Evolutionary conservation across 352 stramenopile genomes (phyloP).

Genomic region (Phytophthora aleatoria): DNA sequence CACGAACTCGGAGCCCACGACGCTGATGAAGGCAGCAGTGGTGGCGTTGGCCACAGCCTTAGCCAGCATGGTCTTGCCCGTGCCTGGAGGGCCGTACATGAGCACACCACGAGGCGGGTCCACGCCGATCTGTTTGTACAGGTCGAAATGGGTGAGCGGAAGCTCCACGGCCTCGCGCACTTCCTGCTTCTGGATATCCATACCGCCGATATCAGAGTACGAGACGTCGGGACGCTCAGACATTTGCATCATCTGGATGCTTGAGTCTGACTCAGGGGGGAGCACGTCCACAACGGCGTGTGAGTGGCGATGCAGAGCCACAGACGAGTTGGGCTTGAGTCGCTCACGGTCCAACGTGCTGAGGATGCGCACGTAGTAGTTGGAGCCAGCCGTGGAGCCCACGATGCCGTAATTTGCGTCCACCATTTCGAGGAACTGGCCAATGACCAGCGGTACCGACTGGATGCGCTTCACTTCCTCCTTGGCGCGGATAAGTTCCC

Average conservation of each 20-base stretch:
- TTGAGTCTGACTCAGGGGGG: conserved; percentile 98
- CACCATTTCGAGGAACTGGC: conserved; percentile 99
- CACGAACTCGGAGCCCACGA: conserved; percentile 99
- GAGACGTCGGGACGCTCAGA: conserved; percentile 97
- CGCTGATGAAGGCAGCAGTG: conserved; percentile 98
- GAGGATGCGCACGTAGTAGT: conserved; percentile 99
- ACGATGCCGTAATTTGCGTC: conserved; percentile 99
- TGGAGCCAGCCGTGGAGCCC: conserved; percentile 96
- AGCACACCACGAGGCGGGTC: conserved; percentile 98
- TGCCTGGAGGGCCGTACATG: conserved; percentile 96
- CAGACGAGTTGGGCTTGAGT: conserved; percentile 99
- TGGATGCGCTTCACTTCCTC: conserved; percentile 99
- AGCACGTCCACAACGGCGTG: conserved; percentile 99
- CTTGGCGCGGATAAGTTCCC: conserved; percentile 98
- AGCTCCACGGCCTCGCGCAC: conserved; percentile 99
- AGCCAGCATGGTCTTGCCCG: conserved; percentile 99
- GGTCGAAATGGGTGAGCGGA: conserved; percentile 98
- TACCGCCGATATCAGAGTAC: conserved; percentile 97
- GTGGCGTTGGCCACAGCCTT: conserved; percentile 99
- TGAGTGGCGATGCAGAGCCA: conserved; percentile 98
- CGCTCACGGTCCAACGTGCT: conserved; percentile 98
- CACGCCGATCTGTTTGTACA: conserved; percentile 99
- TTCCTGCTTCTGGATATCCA: conserved; percentile 99
- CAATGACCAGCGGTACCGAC: conserved; percentile 99
- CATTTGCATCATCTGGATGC: conserved; percentile 99